Percentiles rank a stretch among this genome's conserved stretches.
These are phyloP conservation scores for Spergularia bocconei DNA, from an alignment of 148 eudicot species.

Conservation along the genomic window DNA sequence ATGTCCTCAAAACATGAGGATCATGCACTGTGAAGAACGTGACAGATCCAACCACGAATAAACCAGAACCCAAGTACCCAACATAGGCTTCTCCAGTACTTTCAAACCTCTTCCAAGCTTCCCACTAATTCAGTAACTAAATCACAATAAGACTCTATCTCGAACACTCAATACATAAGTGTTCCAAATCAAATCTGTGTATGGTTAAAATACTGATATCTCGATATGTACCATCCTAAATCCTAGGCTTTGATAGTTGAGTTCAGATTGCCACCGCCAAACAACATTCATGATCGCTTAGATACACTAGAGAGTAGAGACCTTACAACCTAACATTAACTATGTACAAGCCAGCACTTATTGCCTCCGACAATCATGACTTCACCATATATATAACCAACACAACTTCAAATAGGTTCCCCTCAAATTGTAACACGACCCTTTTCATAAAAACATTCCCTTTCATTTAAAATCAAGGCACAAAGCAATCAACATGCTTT, in stretches of 20 bases:
- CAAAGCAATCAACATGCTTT: not conserved
- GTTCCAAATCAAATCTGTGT: not conserved
- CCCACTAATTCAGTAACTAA: not conserved
- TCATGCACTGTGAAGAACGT: not conserved
- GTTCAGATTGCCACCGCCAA: too few relatives aligned
- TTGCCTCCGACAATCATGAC: too few relatives aligned
- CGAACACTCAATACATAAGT: not conserved
- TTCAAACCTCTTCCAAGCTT: not conserved
- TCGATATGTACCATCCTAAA: not conserved
- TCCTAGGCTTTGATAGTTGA: not conserved
- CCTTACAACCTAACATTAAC: too few relatives aligned
- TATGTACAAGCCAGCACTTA: too few relatives aligned
- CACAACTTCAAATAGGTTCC: not conserved
- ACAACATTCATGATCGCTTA: too few relatives aligned
- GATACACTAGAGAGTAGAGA: too few relatives aligned
- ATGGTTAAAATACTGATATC: not conserved
- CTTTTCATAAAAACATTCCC: too few relatives aligned
- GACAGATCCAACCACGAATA: not conserved
- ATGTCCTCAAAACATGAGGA: not conserved
- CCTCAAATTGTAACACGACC: not conserved
- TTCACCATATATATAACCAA: too few relatives aligned
- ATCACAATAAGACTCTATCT: not conserved
- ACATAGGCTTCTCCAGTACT: not conserved
- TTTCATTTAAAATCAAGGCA: not conserved
- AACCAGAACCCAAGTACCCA: not conserved